Conservation (phyloP, 2,329 filamentous ascomycete species). For the Plenodomus biglobosus region DNA sequence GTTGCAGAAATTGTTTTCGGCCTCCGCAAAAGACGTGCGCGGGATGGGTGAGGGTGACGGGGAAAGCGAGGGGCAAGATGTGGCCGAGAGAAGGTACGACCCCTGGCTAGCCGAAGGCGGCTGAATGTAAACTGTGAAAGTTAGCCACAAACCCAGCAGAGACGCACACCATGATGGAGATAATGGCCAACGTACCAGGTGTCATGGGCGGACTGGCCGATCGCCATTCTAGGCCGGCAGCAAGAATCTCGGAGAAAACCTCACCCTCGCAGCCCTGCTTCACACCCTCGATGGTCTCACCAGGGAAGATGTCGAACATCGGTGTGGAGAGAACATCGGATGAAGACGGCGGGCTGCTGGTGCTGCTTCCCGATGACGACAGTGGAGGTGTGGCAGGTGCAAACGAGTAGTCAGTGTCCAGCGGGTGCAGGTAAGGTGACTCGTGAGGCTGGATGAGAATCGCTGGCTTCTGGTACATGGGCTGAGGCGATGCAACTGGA, state of each 20-base stretch:
- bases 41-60: conserved; percentile 82
- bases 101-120: conserved; percentile 65
- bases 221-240: conserved; percentile 73
- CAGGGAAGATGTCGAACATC: conserved; percentile 70
- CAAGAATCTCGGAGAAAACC: conserved; percentile 70
- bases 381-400: conserved; percentile 86
- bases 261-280: conserved; percentile 68
- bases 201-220: conserved; percentile 83
- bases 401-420: conserved; percentile 75
- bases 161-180: neutral
- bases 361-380: conserved; percentile 79
- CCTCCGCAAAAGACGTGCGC: conserved; percentile 66
- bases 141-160: conserved; percentile 24
- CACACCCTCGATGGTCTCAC: conserved; percentile 44
- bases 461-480: conserved; percentile 72
- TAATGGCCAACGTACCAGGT: conserved; percentile 66
- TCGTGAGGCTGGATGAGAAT: conserved; percentile 66
- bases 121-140: conserved; percentile 63
- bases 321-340: conserved; percentile 80
- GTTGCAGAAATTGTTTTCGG: conserved; percentile 84
- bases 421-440: conserved; percentile 56
- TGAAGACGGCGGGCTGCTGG: conserved; percentile 77
- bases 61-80: conserved; percentile 79
- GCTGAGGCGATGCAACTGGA: conserved; percentile 73
- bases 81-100: conserved; percentile 71